These are phyloP conservation scores for Amanita jacksonii DNA, from an alignment of 768 basidiomycete species.

Conservation along the genomic window DNA sequence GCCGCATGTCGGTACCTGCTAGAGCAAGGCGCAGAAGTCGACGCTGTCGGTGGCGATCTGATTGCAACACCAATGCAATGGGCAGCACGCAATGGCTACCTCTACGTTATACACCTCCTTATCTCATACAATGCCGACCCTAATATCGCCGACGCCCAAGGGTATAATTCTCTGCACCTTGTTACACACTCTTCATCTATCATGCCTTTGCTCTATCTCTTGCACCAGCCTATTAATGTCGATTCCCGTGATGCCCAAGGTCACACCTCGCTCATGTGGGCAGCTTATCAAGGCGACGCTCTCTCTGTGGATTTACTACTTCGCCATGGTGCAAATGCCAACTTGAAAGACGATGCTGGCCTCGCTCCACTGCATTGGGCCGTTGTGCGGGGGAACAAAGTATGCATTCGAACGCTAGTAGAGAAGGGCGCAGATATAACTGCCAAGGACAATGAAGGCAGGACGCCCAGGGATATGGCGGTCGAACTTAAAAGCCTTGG, in stretches of 20 bases:
- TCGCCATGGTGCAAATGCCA: conserved; percentile 76
- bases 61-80: conserved; percentile 94
- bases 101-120: conserved; percentile 91
- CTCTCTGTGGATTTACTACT: conserved; percentile 88
- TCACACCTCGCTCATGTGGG: conserved; percentile 97
- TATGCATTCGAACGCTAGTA: conserved; percentile 75
- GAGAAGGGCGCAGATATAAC: conserved; percentile 80
- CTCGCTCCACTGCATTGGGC: conserved; percentile 95
- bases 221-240: conserved; percentile 89
- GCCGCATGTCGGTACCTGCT: conserved; percentile 79
- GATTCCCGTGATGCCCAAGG: conserved; percentile 88
- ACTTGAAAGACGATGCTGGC: conserved; percentile 69
- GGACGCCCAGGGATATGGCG: conserved; percentile 93
- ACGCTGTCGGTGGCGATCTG: conserved; percentile 90
- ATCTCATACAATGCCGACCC: conserved; percentile 89
- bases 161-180: conserved; percentile 93
- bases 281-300: conserved; percentile 96
- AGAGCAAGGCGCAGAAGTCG: conserved; percentile 90
- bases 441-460: conserved; percentile 72
- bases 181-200: conserved; percentile 91
- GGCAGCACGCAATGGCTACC: conserved; percentile 95
- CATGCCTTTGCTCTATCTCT: conserved; percentile 86
- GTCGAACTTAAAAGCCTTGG: conserved; percentile 84
- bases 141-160: conserved; percentile 82
- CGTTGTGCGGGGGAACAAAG: conserved; percentile 87